A percentile compares a stretch with the other conserved stretches of the same genome.
Evolutionary conservation across 768 basidiomycete genomes (phyloP).

Genomic region (Xerocomellus chrysenteron): DNA sequence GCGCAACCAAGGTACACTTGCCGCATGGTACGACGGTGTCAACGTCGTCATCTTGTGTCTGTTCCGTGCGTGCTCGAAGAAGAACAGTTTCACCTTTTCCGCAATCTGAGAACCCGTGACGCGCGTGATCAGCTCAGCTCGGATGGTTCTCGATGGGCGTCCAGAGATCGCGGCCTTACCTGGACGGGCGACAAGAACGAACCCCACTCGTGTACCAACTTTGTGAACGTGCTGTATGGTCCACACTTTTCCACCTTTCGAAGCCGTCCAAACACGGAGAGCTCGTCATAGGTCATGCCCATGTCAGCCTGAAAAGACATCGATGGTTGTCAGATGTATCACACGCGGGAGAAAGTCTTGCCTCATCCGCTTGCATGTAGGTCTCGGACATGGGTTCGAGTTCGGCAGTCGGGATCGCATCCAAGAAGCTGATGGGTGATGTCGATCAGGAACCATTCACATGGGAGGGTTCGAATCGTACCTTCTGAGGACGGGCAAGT

Average conservation of each 20-base stretch:
- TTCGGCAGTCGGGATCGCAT: conserved; percentile 93
- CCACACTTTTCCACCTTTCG: conserved; percentile 97
- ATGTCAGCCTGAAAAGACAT: conserved; percentile 71
- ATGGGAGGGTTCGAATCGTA: conserved; percentile 32
- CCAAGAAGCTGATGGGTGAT: conserved; percentile 65
- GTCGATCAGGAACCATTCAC: neutral
- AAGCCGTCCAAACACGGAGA: conserved; percentile 89
- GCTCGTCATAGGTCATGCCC: conserved; percentile 99
- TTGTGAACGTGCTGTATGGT: conserved; percentile 96
- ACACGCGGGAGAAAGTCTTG: conserved; percentile 26
- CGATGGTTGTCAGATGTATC: neutral
- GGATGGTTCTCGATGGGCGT: too few species aligned
- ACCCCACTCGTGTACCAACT: conserved; percentile 94
- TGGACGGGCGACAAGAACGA: conserved; percentile 76
- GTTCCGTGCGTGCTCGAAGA: conserved; percentile 95
- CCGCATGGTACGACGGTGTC: conserved; percentile 93
- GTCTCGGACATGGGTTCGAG: conserved; percentile 92
- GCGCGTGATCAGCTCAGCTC: conserved; percentile 26
- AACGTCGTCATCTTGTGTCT: conserved; percentile 98
- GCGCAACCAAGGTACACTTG: conserved; percentile 37
- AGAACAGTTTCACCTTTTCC: conserved; percentile 96
- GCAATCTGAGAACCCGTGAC: conserved; percentile 56
- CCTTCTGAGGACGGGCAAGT: conserved; percentile 82
- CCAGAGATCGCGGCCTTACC: conserved; percentile 40
- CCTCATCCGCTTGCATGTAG: conserved; percentile 96